These are phyloP conservation scores for Cicer pinnatifidum DNA, from an alignment of 306 rosid species.

Conservation along the genomic window DNA sequence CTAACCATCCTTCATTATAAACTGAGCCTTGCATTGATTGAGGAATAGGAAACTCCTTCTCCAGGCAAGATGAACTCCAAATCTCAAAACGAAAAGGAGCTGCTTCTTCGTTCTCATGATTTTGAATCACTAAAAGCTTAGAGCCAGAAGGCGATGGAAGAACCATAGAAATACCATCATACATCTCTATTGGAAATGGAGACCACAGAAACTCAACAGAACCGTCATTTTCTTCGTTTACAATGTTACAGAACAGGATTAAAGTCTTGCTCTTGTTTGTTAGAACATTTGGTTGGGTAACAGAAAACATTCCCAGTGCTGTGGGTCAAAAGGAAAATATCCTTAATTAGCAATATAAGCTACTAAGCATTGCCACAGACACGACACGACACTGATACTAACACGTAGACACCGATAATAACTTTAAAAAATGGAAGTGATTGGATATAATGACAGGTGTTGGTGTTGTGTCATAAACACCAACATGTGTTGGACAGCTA, in stretches of 20 bases:
- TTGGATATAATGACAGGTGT: no score
- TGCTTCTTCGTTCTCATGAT: conserved; percentile 60
- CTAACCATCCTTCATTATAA: conserved; percentile 78
- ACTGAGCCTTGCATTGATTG: conserved; percentile 77
- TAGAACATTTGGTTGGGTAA: conserved; percentile 65
- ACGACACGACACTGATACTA: no score
- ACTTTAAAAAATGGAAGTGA: no score
- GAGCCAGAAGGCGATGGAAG: conserved; percentile 83
- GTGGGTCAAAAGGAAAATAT: conserved; percentile 17
- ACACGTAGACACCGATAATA: no score
- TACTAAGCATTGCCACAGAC: no score
- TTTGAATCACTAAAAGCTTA: conserved; percentile 69
- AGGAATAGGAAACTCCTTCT: conserved; percentile 75
- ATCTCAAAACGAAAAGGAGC: conserved; percentile 65
- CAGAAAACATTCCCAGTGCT: conserved; percentile 66
- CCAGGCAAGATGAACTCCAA: conserved; percentile 72
- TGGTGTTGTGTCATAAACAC: no score
- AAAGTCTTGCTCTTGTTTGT: conserved; percentile 69
- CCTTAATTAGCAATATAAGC: conserved; percentile 11
- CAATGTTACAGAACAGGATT: conserved; percentile 57
- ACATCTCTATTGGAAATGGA: conserved; percentile 79
- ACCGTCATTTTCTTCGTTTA: conserved; percentile 51
- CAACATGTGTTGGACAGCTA: no score
- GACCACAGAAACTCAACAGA: conserved; percentile 68
- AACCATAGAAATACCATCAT: conserved; percentile 61